Conservation (phyloP, 805 yeast genomes). For the Candida loeiensis region DNA sequence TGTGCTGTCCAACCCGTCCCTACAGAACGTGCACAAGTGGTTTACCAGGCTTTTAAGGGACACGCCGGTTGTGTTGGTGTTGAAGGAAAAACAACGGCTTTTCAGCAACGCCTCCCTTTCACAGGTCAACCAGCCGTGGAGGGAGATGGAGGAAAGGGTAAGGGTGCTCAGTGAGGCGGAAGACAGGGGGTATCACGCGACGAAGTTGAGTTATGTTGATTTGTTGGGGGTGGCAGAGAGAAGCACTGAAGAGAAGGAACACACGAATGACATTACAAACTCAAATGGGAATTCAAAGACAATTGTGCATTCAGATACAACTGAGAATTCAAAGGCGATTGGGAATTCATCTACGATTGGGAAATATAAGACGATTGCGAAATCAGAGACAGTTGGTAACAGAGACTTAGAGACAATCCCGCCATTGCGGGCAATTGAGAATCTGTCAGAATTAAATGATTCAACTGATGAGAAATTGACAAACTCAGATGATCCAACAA, state of each 20-base stretch:
- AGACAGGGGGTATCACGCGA: constrained; percentile 29
- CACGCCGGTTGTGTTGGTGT: constrained; percentile 30
- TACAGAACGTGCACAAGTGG: constrained; percentile 27
- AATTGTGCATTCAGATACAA: background rate
- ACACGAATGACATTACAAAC: background rate
- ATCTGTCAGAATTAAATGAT: no score
- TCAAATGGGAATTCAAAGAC: background rate
- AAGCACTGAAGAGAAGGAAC: constrained; percentile 2
- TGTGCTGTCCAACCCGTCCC: constrained; percentile 12
- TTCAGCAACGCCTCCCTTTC: constrained; percentile 23
- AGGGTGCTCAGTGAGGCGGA: constrained; percentile 7
- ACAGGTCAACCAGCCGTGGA: constrained; percentile 21
- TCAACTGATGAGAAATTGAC: no score
- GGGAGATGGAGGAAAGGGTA: constrained; percentile 15
- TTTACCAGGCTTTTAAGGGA: constrained; percentile 22
- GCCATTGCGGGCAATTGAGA: no score
- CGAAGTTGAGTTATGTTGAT: constrained; percentile 28
- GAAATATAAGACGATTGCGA: no score
- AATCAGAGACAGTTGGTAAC: no score
- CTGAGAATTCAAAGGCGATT: background rate
- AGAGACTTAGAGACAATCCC: no score
- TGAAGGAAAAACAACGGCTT: constrained; percentile 25
- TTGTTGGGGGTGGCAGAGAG: constrained; percentile 22
- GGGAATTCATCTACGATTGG: no score
- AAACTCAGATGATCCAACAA: background rate